Conservation (phyloP, 352 stramenopile genomes). For the Blastocystis sp. region DNA sequence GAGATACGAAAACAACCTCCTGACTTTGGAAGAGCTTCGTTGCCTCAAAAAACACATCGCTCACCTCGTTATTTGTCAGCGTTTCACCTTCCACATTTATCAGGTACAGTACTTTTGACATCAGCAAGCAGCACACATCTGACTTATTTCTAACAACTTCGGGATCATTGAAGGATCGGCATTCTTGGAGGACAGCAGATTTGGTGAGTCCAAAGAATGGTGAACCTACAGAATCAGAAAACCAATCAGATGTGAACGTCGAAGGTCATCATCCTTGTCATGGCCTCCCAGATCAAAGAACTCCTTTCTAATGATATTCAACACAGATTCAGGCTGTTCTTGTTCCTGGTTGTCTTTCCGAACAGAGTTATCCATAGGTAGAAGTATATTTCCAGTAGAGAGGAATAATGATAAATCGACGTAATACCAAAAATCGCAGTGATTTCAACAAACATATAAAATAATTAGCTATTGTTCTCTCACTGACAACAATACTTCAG, state of each 20-base stretch:
- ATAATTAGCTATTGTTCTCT: not conserved
- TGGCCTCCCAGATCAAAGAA: conserved; percentile 60
- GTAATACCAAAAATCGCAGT: not conserved
- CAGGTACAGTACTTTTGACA: conserved; percentile 96
- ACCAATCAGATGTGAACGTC: not conserved
- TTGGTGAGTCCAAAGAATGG: conserved; percentile 89
- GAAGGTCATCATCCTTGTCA: conserved; percentile 60
- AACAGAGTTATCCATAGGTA: not conserved
- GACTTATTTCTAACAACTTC: conserved; percentile 90
- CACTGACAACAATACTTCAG: not conserved
- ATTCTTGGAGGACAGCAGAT: conserved; percentile 90
- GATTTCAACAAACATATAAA: not conserved
- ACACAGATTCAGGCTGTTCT: conserved; percentile 52
- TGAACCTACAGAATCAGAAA: conserved; percentile 69
- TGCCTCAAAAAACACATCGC: conserved; percentile 96
- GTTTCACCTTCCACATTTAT: conserved; percentile 88
- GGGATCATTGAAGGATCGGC: conserved; percentile 94
- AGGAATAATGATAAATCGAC: not conserved
- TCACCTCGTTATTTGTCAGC: conserved; percentile 87
- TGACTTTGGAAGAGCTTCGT: conserved; percentile 99
- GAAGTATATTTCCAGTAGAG: not conserved
- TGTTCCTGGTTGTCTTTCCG: not conserved
- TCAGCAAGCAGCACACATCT: conserved; percentile 94
- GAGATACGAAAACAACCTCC: conserved; percentile 70
- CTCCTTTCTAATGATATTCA: conserved; percentile 60